Evolutionary conservation across 1,284 basidiomycete genomes (phyloP).

Genomic region (Ceratobasidium sp.): DNA sequence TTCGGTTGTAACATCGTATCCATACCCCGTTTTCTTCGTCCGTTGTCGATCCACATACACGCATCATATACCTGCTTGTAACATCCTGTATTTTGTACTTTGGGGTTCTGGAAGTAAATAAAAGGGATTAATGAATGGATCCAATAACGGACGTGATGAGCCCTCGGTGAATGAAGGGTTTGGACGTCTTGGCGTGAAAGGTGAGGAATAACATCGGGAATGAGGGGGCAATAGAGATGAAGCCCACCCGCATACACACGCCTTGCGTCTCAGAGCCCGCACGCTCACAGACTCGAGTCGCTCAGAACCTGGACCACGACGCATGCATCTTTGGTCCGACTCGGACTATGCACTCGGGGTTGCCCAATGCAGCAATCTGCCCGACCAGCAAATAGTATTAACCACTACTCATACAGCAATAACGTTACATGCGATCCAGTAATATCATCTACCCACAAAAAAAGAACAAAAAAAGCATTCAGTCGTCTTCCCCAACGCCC

Average conservation of each 20-base stretch:
- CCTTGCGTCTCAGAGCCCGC: no score
- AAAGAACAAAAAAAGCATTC: background rate
- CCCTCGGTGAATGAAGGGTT: background rate
- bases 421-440: slow-evolving; percentile 28
- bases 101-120: background rate
- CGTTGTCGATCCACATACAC: slow-evolving; percentile 24
- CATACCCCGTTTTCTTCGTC: slow-evolving; percentile 8
- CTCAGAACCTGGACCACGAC: background rate
- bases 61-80: slow-evolving; percentile 17
- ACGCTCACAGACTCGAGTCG: background rate
- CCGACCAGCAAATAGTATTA: slow-evolving; percentile 8
- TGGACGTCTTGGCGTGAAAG: background rate
- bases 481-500: slow-evolving; percentile 30
- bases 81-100: slow-evolving; percentile 30
- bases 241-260: background rate
- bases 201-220: background rate
- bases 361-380: background rate
- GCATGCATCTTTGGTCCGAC: background rate
- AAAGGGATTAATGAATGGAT: background rate
- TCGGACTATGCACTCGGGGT: background rate
- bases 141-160: background rate
- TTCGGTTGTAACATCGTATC: slow-evolving; percentile 1
- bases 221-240: slow-evolving; percentile 5
- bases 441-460: slow-evolving; percentile 12
- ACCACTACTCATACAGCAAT: slow-evolving; percentile 22